Evolutionary conservation across 441 rosid genomes (phyloP).

Genomic region (Populus trichocarpa): DNA sequence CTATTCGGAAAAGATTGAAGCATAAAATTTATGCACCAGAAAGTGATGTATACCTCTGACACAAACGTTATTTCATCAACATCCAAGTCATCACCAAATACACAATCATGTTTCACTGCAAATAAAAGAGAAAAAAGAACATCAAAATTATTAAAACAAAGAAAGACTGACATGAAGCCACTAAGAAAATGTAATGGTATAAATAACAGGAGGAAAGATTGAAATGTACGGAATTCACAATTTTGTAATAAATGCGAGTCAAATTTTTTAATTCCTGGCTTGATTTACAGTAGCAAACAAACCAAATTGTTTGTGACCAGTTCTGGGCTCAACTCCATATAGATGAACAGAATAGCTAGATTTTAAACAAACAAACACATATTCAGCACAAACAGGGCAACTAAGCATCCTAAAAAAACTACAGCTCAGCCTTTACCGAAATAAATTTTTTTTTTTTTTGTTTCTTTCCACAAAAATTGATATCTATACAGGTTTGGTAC

Average conservation of each 20-base stretch:
- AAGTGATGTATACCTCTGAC: conserved; percentile 51
- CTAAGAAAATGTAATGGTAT: background rate
- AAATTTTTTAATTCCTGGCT: background rate
- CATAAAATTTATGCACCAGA: background rate
- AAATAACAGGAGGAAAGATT: background rate
- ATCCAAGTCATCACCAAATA: conserved; percentile 80
- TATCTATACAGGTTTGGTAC: background rate
- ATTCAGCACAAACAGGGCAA: background rate
- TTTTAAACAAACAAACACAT: background rate
- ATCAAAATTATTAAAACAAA: conserved; percentile 7
- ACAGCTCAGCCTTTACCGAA: background rate
- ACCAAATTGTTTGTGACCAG: background rate
- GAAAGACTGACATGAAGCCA: conserved; percentile 7
- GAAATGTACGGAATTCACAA: background rate
- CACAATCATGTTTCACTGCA: conserved; percentile 86
- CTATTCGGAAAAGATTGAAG: conserved; percentile 6
- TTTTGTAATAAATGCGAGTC: background rate
- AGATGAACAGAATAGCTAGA: background rate
- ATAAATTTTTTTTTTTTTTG: too few species aligned
- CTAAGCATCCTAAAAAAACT: background rate
- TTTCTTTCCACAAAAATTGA: background rate
- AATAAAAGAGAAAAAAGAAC: background rate
- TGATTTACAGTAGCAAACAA: background rate
- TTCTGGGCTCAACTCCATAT: background rate
- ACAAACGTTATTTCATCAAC: conserved; percentile 62